Percentiles rank a stretch among this genome's conserved stretches.
Conservation (phyloP, 192 early-diverging fungal genomes). For the Backusella tarrabulga region DNA sequence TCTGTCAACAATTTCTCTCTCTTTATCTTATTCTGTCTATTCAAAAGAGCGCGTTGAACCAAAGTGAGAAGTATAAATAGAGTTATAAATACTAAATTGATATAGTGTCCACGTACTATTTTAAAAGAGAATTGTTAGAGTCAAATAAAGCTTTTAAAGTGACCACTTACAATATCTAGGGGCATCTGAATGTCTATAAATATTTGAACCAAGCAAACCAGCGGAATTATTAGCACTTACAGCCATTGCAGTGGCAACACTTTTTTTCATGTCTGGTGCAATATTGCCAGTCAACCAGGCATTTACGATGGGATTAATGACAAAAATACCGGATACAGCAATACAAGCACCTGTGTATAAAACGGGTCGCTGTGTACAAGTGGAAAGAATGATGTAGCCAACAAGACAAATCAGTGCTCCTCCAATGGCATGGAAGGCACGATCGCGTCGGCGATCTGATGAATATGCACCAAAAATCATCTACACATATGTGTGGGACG, state of each 20-base stretch:
- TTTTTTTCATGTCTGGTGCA: constrained; percentile 34
- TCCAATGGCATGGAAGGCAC: constrained; percentile 27
- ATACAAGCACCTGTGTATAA: constrained; percentile 29
- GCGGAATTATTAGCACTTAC: constrained; percentile 34
- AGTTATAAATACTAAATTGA: constrained; percentile 29
- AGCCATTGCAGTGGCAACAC: constrained; percentile 34
- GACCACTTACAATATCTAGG: constrained; percentile 26
- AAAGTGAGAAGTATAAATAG: constrained; percentile 27
- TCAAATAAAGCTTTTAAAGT: background rate
- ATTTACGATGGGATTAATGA: constrained; percentile 34
- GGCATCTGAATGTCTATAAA: constrained; percentile 28
- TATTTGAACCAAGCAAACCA: constrained; percentile 29
- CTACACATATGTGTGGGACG: background rate
- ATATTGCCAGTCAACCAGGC: constrained; percentile 36
- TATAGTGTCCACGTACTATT: constrained; percentile 24
- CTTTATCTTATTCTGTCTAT: constrained; percentile 9
- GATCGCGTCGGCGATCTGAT: constrained; percentile 22
- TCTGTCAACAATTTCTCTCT: background rate
- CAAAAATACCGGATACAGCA: constrained; percentile 34
- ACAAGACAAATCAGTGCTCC: constrained; percentile 23
- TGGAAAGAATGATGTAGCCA: constrained; percentile 25
- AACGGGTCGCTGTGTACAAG: background rate
- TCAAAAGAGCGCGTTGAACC: constrained; percentile 16
- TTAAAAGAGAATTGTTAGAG: background rate
- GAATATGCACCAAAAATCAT: constrained; percentile 31